phyloP scores from a whole-genome alignment of 1,139 yeast genomes.

The Taphrina flavorubra region DNA sequence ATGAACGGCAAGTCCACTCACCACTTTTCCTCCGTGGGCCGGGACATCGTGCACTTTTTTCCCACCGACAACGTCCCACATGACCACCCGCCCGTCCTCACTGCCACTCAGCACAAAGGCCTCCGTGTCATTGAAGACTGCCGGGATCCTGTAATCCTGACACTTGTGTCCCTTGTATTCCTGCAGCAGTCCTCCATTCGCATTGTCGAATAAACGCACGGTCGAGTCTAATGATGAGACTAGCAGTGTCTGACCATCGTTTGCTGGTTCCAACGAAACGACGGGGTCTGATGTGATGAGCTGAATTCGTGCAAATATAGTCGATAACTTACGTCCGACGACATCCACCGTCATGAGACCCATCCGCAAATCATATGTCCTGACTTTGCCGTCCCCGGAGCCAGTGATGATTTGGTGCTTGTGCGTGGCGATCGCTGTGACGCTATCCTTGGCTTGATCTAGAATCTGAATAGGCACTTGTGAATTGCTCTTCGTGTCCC shows the following conservation, averaged over 20 bases:
- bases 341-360: slow-evolving; percentile 50
- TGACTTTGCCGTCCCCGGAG: slow-evolving; percentile 52
- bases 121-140: slow-evolving; percentile 58
- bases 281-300: slow-evolving; percentile 48
- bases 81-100: slow-evolving; percentile 84
- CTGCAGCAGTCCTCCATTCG: slow-evolving; percentile 49
- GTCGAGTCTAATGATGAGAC: slow-evolving; percentile 50
- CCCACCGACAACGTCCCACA: slow-evolving; percentile 85
- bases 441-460: slow-evolving; percentile 52
- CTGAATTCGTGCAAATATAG: neutral
- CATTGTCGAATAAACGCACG: slow-evolving; percentile 49
- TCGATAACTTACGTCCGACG: slow-evolving; percentile 47
- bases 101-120: slow-evolving; percentile 80
- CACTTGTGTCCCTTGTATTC: slow-evolving; percentile 50
- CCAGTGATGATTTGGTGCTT: slow-evolving; percentile 51
- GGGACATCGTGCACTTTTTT: slow-evolving; percentile 46
- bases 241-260: slow-evolving; percentile 47
- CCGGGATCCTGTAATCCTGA: slow-evolving; percentile 48
- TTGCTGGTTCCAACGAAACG: slow-evolving; percentile 47
- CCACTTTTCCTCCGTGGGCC: slow-evolving; percentile 43
- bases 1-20: slow-evolving; percentile 45
- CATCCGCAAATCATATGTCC: slow-evolving; percentile 52
- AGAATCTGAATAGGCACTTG: slow-evolving; percentile 51
- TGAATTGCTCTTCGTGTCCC: slow-evolving; percentile 51
- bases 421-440: slow-evolving; percentile 49